phyloP scores from a whole-genome alignment of 2,329 filamentous ascomycete species.

The Orbilia ellipsospora region DNA sequence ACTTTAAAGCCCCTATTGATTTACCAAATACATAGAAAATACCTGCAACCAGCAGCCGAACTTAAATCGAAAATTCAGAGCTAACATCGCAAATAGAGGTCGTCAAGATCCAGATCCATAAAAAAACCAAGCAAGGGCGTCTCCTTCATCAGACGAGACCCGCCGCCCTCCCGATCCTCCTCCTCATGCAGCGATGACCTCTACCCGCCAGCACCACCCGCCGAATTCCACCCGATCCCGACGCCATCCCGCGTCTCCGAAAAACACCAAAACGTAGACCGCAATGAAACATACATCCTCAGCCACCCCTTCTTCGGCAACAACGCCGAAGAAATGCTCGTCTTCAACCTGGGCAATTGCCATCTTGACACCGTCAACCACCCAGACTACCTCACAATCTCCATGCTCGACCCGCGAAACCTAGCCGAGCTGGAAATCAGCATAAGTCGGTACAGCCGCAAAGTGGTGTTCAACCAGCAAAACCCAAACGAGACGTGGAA shows the following conservation, averaged over 20 bases:
- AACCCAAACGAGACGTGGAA: slow-evolving; percentile 52
- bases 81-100: slow-evolving; percentile 10
- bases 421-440: slow-evolving; percentile 50
- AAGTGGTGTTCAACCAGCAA: slow-evolving; percentile 45
- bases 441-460: slow-evolving; percentile 41
- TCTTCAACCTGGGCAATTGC: slow-evolving; percentile 42
- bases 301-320: slow-evolving; percentile 39
- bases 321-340: slow-evolving; percentile 30
- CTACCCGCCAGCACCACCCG: slow-evolving; percentile 10
- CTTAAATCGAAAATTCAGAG: slow-evolving; percentile 31
- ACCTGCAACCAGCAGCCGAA: slow-evolving; percentile 18
- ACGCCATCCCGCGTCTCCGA: slow-evolving; percentile 44
- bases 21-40: not conserved
- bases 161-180: not conserved
- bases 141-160: slow-evolving; percentile 5
- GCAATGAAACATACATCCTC: slow-evolving; percentile 47
- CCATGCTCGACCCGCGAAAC: slow-evolving; percentile 30
- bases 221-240: slow-evolving; percentile 19
- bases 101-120: slow-evolving; percentile 29
- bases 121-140: not conserved
- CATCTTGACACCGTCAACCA: slow-evolving; percentile 34
- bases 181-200: not conserved
- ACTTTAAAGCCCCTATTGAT: no score
- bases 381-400: slow-evolving; percentile 49
- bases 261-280: slow-evolving; percentile 46